Base-by-base conservation (phyloP, 169 alveolate species). In the Cryptosporidium canis region DNA sequence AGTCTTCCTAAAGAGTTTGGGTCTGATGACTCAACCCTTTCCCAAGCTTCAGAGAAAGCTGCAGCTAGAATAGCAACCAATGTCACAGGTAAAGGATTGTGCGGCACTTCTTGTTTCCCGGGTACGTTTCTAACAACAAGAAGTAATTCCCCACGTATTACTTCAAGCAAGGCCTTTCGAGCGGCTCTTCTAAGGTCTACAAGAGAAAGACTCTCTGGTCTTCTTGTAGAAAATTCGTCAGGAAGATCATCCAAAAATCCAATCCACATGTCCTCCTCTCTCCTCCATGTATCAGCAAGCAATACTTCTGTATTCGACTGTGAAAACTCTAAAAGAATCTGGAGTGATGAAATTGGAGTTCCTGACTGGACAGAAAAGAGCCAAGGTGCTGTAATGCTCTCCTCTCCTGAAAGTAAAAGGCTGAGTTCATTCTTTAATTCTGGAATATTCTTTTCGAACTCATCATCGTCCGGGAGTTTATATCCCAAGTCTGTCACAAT, bases 261-360 rank as follows among this genome's bases (percentile, higher is more conserved):
- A 31, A 67, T 63, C 82, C 90, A 77, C 83, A 90, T 61, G 47
- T 53, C 47, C 47, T 93, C 96, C 90, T 95, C 98, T 56, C 97
- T 85, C 43, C 92, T 93, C 98, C 98, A 95, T 39, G 94, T 16
- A 56, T 94, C 91, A 16, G 94, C 96, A 53, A 95, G 96, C 45
- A 95, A 82, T 56, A 95, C 98, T 63, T 92, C 90, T 0, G 98
- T 95, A 44, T 92, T 91, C 29, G 94, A 90, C 27, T 94, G 96
- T 18, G 92, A 72, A 53, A 95, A 95, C 83, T 95, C 97, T 16
- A 95, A 92, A 55, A 95, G 94, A 31, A 95, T 95, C 87, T 95
- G 98, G 35, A 95, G 67, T 6, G 97, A 93, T 24, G 98, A 95
- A 41, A 95, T 83, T 14, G 98, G 97, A 16, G 98, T 95, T 37